Conservation (phyloP, 495 filamentous ascomycete species). For the Platismatia glauca region DNA sequence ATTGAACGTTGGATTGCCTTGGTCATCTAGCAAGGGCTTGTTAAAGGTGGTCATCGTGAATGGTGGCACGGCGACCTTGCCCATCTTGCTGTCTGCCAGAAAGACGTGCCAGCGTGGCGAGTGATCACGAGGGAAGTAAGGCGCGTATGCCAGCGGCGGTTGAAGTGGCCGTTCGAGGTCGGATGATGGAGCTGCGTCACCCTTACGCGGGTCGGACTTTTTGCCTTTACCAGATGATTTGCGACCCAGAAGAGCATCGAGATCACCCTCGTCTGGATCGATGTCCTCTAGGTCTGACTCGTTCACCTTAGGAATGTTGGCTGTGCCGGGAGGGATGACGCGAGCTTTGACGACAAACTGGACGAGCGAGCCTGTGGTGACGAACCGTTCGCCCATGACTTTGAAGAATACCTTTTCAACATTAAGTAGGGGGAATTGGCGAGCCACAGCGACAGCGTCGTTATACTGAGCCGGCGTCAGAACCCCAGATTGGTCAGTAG, state of each 20-base stretch:
- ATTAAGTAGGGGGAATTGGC: constrained; percentile 69
- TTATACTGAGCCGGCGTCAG: constrained; percentile 69
- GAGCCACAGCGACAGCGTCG: constrained; percentile 62
- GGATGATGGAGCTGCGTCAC: constrained; percentile 28
- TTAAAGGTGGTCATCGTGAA: constrained; percentile 87
- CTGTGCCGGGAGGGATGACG: constrained; percentile 77
- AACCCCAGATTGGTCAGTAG: constrained; percentile 57
- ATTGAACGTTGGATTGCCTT: constrained; percentile 74
- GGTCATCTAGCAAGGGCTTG: constrained; percentile 65
- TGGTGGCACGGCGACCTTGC: constrained; percentile 89
- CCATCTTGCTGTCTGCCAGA: constrained; percentile 85
- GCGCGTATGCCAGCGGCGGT: constrained; percentile 78
- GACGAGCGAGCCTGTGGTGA: constrained; percentile 88
- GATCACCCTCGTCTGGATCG: constrained; percentile 86
- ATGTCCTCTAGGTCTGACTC: constrained; percentile 77
- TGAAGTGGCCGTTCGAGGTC: constrained; percentile 50
- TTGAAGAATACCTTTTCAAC: constrained; percentile 98
- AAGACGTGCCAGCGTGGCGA: constrained; percentile 88
- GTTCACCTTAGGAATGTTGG: constrained; percentile 61
- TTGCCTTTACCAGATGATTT: constrained; percentile 50
- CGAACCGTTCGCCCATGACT: constrained; percentile 84
- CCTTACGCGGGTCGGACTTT: constrained; percentile 47
- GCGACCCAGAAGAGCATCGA: constrained; percentile 77
- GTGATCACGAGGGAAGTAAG: constrained; percentile 81
- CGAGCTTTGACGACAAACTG: constrained; percentile 93